Evolutionary conservation across 1,139 yeast genomes (phyloP).

Genomic region (Blastobotrys serpentis): DNA sequence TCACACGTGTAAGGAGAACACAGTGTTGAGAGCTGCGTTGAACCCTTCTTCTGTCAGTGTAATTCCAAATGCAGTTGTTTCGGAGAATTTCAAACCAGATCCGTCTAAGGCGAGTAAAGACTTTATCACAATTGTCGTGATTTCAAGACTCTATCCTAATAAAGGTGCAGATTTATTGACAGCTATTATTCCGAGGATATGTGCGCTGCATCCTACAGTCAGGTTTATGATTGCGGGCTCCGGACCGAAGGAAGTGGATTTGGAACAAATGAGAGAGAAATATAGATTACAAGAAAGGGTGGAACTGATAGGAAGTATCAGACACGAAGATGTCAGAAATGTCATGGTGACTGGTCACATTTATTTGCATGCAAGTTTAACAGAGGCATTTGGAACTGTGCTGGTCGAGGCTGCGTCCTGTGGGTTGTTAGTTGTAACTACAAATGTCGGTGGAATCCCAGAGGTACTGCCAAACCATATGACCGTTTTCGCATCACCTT

Average conservation of each 20-base stretch:
- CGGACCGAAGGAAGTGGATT: slow-evolving; percentile 91
- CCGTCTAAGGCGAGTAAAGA: slow-evolving; percentile 34
- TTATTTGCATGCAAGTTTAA: slow-evolving; percentile 86
- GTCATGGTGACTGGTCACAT: slow-evolving; percentile 94
- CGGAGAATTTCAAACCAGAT: slow-evolving; percentile 74
- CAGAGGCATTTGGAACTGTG: slow-evolving; percentile 98
- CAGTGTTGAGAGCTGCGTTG: slow-evolving; percentile 80
- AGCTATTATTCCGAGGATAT: slow-evolving; percentile 82
- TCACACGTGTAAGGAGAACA: slow-evolving; percentile 94
- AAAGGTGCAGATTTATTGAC: slow-evolving; percentile 91
- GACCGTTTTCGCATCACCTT: slow-evolving; percentile 89
- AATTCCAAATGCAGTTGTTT: slow-evolving; percentile 93
- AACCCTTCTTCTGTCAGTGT: slow-evolving; percentile 81
- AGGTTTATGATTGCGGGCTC: slow-evolving; percentile 90
- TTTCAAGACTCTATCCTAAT: slow-evolving; percentile 89
- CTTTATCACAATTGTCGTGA: slow-evolving; percentile 79
- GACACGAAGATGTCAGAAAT: slow-evolving; percentile 90
- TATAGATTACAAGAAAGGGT: slow-evolving; percentile 86
- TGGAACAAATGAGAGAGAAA: slow-evolving; percentile 93
- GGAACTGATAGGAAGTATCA: slow-evolving; percentile 77
- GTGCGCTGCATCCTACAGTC: slow-evolving; percentile 61
- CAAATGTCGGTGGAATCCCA: slow-evolving; percentile 96
- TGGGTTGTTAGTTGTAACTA: slow-evolving; percentile 89
- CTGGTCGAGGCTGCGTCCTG: slow-evolving; percentile 97
- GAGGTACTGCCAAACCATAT: slow-evolving; percentile 91